Evolutionary conservation across 345 rosid species (phyloP), one percentile per base, ranked within the genome.

Genomic region (Viola odorata): DNA sequence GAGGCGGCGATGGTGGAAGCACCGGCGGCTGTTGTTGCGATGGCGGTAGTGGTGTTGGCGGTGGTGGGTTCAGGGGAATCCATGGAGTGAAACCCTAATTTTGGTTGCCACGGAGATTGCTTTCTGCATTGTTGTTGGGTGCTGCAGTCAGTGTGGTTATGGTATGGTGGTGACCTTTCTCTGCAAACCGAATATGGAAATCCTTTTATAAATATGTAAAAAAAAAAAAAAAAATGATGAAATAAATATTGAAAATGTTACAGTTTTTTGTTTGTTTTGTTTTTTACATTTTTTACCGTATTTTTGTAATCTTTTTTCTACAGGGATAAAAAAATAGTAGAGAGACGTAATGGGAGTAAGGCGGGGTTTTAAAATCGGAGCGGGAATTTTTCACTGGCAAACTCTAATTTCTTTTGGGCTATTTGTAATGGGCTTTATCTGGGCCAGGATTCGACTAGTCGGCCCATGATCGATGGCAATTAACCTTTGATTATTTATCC

Each of bases 1-100:
- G 58, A 12, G 39, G 64, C 0, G 48, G 52, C 13, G 12, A 50
- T 13, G n/a, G 51, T 8, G 9, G 58, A 11, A 10, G 58, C 10
- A 23, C 32, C 32, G 32, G 32, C 2, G 32, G 32, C 32, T 23
- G 32, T 23, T 23, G 32, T 2, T 23, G 2, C 32, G 40, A 61
- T 41, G 3, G 58, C 23, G 9, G 62, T 23, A 12, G 62, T 7
- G 42, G 64, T 16, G 38, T 45, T 51, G 56, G 48, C 40, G 32
- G 63, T 9, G 49, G 68, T 23, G 50, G 63, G 37, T 42, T 71
- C 70, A 61, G 76, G 69, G 55, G 74, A 73, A 13, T 76, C 78
- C 80, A 72, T 75, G 42, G 16, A 63, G 15, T 40, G 14, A 58
- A 53, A 54, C 50, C 58, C 38, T 68, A 64, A 57, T 8, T 53